phyloP scores from a whole-genome alignment of 805 yeast species.

The Myxozyma monticola region DNA sequence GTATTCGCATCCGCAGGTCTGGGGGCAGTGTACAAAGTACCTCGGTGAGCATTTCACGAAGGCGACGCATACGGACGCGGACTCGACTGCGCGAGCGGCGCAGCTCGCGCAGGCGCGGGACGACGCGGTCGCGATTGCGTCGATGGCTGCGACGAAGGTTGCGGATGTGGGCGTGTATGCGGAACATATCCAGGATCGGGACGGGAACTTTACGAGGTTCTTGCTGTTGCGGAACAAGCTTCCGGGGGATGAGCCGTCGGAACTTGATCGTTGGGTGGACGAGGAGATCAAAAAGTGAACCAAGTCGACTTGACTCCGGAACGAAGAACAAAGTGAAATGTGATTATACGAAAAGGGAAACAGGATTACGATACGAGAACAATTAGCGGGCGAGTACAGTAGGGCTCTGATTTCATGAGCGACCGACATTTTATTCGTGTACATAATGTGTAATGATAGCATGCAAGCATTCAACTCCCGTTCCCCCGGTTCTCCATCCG shows the following conservation, averaged over 20 bases:
- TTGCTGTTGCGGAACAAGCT: constrained; percentile 43
- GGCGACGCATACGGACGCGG: constrained; percentile 59
- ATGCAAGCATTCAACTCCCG: too few relatives aligned
- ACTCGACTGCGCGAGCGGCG: constrained; percentile 86
- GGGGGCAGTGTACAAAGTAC: constrained; percentile 85
- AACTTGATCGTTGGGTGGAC: constrained; percentile 8
- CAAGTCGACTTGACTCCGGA: too few relatives aligned
- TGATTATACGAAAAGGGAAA: too few relatives aligned
- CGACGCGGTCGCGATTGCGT: constrained; percentile 68
- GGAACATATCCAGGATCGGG: constrained; percentile 65
- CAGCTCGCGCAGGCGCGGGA: constrained; percentile 51
- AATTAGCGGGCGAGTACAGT: too few relatives aligned
- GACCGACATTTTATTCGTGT: too few relatives aligned
- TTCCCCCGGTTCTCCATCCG: too few relatives aligned
- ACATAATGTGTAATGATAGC: too few relatives aligned
- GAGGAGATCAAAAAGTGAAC: constrained; percentile 5
- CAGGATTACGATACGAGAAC: too few relatives aligned
- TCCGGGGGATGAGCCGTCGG: constrained; percentile 6
- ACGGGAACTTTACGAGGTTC: constrained; percentile 83
- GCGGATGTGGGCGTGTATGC: constrained; percentile 57
- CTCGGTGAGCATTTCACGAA: constrained; percentile 41
- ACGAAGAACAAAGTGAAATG: too few relatives aligned
- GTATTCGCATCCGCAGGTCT: constrained; percentile 95
- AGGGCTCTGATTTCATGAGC: too few relatives aligned
- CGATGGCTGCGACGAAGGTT: constrained; percentile 62